Conservation (phyloP, 2,329 filamentous ascomycete genomes). For the Endoconidiophora polonica region DNA sequence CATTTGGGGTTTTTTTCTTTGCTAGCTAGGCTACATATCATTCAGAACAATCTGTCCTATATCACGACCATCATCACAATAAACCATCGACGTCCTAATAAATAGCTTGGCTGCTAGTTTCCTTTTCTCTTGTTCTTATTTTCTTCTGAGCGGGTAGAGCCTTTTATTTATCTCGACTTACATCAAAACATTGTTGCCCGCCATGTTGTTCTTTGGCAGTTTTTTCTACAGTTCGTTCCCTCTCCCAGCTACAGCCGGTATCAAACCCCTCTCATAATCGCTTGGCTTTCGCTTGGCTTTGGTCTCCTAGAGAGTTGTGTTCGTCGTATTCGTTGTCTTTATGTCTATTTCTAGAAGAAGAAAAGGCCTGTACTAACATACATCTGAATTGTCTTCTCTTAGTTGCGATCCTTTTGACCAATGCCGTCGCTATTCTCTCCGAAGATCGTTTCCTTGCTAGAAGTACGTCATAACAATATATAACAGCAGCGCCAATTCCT, state of each 20-base stretch:
- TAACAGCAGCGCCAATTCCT: not conserved
- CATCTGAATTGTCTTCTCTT: not conserved
- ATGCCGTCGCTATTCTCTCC: conserved; percentile 82
- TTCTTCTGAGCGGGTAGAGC: too few species aligned
- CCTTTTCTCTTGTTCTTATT: too few species aligned
- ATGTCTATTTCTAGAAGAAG: not conserved
- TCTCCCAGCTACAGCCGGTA: not conserved
- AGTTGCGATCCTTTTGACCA: conserved; percentile 74
- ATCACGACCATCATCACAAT: not conserved
- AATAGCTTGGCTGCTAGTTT: not conserved
- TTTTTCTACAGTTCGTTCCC: conserved; percentile 43
- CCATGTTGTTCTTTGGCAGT: conserved; percentile 54
- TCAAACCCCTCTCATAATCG: not conserved
- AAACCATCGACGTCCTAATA: not conserved
- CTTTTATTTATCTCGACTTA: not conserved
- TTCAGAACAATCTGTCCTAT: not conserved
- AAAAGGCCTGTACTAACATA: not conserved
- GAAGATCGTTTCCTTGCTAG: conserved; percentile 81
- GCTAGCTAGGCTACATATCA: not conserved
- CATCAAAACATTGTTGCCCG: conserved; percentile 14
- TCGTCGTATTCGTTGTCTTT: not conserved
- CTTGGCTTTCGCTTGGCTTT: not conserved
- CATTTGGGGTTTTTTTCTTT: not conserved
- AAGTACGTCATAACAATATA: conserved; percentile 24
- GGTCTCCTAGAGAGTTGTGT: too few species aligned